phyloP scores from a whole-genome alignment of 352 stramenopile genomes.

The Pythium graminicola region DNA sequence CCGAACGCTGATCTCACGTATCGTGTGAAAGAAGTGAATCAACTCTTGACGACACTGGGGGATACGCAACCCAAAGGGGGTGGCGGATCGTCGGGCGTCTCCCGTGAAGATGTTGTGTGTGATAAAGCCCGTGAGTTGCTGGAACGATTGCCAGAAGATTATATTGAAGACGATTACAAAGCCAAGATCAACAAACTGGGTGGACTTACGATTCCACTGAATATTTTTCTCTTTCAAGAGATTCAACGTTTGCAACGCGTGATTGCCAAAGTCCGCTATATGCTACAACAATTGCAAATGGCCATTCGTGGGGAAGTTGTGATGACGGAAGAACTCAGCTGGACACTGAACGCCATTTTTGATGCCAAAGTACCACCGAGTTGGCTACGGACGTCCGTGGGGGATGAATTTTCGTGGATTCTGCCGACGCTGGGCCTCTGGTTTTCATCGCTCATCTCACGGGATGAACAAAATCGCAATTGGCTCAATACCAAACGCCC shows the following conservation, averaged over 20 bases:
- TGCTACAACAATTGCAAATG: conserved; percentile 94
- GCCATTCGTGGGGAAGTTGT: conserved; percentile 97
- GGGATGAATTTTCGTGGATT: conserved; percentile 98
- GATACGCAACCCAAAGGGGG: conserved; percentile 96
- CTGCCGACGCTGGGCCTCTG: conserved; percentile 93
- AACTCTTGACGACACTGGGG: conserved; percentile 91
- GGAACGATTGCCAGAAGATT: conserved; percentile 93
- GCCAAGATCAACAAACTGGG: conserved; percentile 95
- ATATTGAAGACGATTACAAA: conserved; percentile 97
- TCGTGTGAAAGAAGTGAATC: conserved; percentile 94
- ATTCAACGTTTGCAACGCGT: conserved; percentile 96
- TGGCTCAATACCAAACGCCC: conserved; percentile 95
- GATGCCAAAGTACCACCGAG: conserved; percentile 93
- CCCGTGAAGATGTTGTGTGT: conserved; percentile 94
- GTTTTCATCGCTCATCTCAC: conserved; percentile 94
- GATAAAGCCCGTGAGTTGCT: conserved; percentile 95
- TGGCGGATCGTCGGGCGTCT: conserved; percentile 82
- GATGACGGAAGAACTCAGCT: conserved; percentile 95
- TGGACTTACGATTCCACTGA: conserved; percentile 94
- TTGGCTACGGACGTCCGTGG: conserved; percentile 95
- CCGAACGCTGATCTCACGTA: conserved; percentile 98
- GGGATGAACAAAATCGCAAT: conserved; percentile 93
- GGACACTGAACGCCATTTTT: conserved; percentile 94
- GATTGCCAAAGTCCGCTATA: conserved; percentile 94
- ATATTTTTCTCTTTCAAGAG: conserved; percentile 99